phyloP scores from a whole-genome alignment of 495 filamentous ascomycete genomes.

The Neurospora tetrasperma region DNA sequence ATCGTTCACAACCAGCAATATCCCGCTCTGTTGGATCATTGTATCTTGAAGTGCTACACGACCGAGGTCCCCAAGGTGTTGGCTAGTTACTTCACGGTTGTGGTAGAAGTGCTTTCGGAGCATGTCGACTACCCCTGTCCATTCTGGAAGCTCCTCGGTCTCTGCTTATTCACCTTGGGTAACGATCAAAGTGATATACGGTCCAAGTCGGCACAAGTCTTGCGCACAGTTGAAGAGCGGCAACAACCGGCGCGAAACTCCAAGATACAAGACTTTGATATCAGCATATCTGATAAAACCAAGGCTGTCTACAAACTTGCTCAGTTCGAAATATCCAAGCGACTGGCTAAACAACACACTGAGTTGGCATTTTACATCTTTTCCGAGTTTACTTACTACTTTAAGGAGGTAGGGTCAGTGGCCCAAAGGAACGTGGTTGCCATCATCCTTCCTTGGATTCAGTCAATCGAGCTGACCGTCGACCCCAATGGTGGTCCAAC shows the following conservation, averaged over 20 bases:
- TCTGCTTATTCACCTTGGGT: conserved; percentile 82
- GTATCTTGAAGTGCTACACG: conserved; percentile 80
- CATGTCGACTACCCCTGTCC: conserved; percentile 66
- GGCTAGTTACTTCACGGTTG: conserved; percentile 92
- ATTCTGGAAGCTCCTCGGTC: conserved; percentile 82
- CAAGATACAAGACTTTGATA: conserved; percentile 92
- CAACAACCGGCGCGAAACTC: conserved; percentile 63
- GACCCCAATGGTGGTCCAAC: conserved; percentile 89
- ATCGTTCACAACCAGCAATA: conserved; percentile 83
- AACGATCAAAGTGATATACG: conserved; percentile 80
- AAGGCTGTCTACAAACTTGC: conserved; percentile 95
- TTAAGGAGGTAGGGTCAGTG: conserved; percentile 68
- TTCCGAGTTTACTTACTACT: conserved; percentile 86
- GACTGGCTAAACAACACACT: conserved; percentile 76
- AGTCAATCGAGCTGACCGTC: conserved; percentile 85
- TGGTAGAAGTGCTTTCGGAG: conserved; percentile 75
- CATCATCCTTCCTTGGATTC: conserved; percentile 92
- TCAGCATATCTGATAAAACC: conserved; percentile 96
- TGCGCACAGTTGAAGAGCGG: conserved; percentile 74
- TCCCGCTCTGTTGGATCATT: conserved; percentile 71
- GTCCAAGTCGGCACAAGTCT: conserved; percentile 76
- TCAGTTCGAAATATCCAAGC: conserved; percentile 90
- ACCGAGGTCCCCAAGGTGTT: conserved; percentile 68
- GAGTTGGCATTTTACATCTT: conserved; percentile 88
- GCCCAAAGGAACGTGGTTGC: conserved; percentile 90